Evolutionary conservation across 1,284 basidiomycete species (phyloP).

Genomic region (Inonotus obliquus): DNA sequence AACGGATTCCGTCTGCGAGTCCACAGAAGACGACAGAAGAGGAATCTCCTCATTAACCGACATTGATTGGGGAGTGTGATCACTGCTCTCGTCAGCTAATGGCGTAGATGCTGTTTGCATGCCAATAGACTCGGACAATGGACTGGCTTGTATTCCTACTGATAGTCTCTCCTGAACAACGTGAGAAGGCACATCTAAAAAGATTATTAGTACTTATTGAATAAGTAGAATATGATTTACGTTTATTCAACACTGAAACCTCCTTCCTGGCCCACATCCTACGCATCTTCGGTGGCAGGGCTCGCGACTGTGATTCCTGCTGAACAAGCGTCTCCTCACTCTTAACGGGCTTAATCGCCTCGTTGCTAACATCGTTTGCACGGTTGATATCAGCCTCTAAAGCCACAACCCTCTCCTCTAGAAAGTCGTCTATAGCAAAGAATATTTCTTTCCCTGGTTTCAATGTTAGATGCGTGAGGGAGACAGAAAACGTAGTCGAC

Average conservation of each 20-base stretch:
- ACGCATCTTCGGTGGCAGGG: slow-evolving; percentile 16
- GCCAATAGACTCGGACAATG: neutral
- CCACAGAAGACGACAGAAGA: neutral
- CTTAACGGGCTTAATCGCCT: neutral
- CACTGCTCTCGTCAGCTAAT: neutral
- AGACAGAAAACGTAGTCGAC: neutral
- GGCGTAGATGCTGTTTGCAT: neutral
- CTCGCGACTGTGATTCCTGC: neutral
- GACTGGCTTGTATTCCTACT: slow-evolving; percentile 8
- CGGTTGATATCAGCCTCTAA: slow-evolving; percentile 13
- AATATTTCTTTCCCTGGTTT: slow-evolving; percentile 13
- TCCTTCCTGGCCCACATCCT: slow-evolving; percentile 12
- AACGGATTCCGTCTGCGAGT: neutral
- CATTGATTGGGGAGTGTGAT: neutral
- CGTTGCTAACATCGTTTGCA: slow-evolving; percentile 1
- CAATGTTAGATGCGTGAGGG: neutral
- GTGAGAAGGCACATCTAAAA: neutral
- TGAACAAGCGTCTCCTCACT: slow-evolving; percentile 9
- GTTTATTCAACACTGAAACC: neutral
- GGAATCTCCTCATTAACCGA: neutral
- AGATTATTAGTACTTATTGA: neutral
- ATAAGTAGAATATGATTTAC: neutral
- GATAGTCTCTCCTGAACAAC: neutral
- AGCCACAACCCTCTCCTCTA: slow-evolving; percentile 11
- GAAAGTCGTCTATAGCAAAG: slow-evolving; percentile 10